Base-by-base conservation (phyloP, 352 stramenopile genomes). In the Phytophthora lateralis region DNA sequence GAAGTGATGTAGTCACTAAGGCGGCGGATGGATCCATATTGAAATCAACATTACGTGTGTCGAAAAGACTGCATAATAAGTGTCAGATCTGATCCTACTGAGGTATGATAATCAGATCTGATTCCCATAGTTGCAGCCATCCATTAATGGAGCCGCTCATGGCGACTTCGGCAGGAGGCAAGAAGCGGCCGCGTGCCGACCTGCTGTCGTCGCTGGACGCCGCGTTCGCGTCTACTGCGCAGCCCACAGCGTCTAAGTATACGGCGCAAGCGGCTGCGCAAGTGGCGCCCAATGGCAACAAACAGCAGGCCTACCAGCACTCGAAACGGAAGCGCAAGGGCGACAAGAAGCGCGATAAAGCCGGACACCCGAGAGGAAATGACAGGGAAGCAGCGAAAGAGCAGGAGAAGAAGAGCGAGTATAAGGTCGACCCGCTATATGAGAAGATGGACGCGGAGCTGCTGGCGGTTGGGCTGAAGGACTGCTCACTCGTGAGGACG, bases 171-270 rank as follows among this genome's bases (percentile, higher is more conserved):
- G 46, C 65, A 18, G 47, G 41, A 10, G 55, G 10, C 21, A 89
- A 88, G 73, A 92, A 92, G 75, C 79, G 80, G 12, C 79, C 80
- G 60, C 75, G 75, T 29, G 71, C 61, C n/a, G 84, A 93, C 63
- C 67, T 91, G n/a, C 63, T 93, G 17, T 83, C 84, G 57, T 90
- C 84, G 45, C 73, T 93, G 41, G 84, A 93, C 55, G 84, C 80
- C 24, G 79, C 77, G 15, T 93, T 93, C 45, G 78, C 78, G 48
- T 63, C 60, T 27, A 35, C 60, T 30, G 61, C 59, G 7, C 52
- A 76, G 43, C 58, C 63, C 17, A 30, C 65, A 38, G 55, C 63
- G 11, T 89, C 78, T 62, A 93, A 93, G 64, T 93, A 93, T 51
- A 93, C 84, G 29, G 50, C 69, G 3, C 69, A 90, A 66, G 82